Percentiles rank a stretch among this genome's conserved stretches.
These are phyloP conservation scores for Aspergillus alliaceus DNA, from an alignment of 2,329 filamentous ascomycete genomes.

Conservation along the genomic window DNA sequence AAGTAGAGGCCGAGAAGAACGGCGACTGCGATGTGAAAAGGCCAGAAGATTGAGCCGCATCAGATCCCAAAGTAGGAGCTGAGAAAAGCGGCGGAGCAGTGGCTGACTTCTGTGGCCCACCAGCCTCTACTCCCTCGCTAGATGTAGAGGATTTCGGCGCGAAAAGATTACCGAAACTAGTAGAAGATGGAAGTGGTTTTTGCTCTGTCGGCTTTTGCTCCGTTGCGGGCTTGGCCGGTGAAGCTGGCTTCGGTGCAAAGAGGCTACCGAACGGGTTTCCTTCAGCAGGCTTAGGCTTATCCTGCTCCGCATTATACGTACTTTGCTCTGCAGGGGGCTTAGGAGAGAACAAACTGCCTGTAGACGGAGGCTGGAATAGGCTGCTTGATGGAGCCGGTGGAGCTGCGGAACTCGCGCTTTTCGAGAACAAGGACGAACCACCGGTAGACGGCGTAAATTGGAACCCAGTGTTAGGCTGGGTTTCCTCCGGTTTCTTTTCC, in stretches of 20 bases:
- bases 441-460: constrained; percentile 12
- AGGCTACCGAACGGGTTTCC: constrained; percentile 23
- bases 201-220: constrained; percentile 17
- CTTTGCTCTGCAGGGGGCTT: constrained; percentile 11
- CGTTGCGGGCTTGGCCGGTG: constrained; percentile 10
- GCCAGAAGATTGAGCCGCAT: not conserved
- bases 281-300: constrained; percentile 13
- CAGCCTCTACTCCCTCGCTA: constrained; percentile 12
- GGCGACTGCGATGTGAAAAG: constrained; percentile 2
- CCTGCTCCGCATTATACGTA: constrained; percentile 12
- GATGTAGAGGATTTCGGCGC: constrained; percentile 14
- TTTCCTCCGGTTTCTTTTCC: constrained; percentile 11
- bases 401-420: constrained; percentile 12
- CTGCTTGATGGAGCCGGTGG: constrained; percentile 11
- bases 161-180: constrained; percentile 16
- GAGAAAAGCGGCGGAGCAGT: constrained; percentile 16
- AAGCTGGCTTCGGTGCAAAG: constrained; percentile 19
- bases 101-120: constrained; percentile 9
- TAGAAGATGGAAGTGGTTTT: constrained; percentile 11
- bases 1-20: constrained; percentile 10
- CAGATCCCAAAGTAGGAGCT: constrained; percentile 5
- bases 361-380: constrained; percentile 19
- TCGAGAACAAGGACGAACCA: constrained; percentile 20
- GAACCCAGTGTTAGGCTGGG: constrained; percentile 14
- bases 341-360: constrained; percentile 24